Percentiles rank a stretch among this genome's conserved stretches.
phyloP scores from a whole-genome alignment of 345 rosid species.

The Mallotus nudiflorus region DNA sequence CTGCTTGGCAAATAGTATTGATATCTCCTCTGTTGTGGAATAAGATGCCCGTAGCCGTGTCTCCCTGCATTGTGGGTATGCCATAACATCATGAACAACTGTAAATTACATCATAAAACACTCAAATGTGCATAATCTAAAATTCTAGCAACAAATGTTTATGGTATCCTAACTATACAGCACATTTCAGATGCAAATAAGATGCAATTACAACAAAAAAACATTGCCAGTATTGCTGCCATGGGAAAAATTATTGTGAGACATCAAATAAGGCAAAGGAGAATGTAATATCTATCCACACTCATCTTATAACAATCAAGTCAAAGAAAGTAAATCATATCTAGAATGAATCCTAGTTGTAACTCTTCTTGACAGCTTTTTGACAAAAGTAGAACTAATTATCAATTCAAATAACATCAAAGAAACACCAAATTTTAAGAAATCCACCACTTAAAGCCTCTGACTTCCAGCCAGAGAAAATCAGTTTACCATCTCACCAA shows the following conservation, averaged over 20 bases:
- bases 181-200: not conserved
- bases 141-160: not conserved
- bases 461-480: no score
- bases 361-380: no score
- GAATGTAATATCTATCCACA: not conserved
- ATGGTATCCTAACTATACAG: not conserved
- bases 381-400: no score
- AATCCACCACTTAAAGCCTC: no score
- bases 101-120: not conserved
- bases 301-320: not conserved
- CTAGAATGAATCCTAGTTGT: not conserved
- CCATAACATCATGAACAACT: not conserved
- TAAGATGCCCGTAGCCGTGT: constrained; percentile 91
- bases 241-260: not conserved
- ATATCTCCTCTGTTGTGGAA: constrained; percentile 91
- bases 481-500: no score
- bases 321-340: not conserved
- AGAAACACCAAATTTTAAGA: no score
- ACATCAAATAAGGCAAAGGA: not conserved
- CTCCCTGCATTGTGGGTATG: constrained; percentile 62
- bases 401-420: no score
- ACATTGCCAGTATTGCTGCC: not conserved
- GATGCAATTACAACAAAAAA: not conserved
- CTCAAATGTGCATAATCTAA: not conserved
- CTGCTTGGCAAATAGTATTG: constrained; percentile 71